These are phyloP conservation scores for Pseudogymnoascus sp. DNA, from an alignment of 2,329 filamentous ascomycete species.

Conservation along the genomic window DNA sequence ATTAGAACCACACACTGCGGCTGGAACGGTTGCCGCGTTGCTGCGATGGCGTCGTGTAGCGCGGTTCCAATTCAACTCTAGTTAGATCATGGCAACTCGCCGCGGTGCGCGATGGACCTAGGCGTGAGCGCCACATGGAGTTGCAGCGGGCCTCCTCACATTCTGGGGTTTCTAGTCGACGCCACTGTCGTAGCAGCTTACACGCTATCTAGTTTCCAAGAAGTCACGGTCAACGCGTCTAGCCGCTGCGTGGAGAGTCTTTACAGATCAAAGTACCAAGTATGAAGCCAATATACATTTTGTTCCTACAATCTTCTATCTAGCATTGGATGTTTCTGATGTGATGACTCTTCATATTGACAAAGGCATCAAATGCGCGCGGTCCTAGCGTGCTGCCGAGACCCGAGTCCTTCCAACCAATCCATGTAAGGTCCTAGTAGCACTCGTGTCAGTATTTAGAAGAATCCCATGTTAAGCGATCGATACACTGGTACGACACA, in stretches of 20 bases:
- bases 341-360: conserved; percentile 94
- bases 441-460: neutral
- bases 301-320: neutral
- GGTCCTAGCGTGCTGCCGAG: conserved; percentile 82
- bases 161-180: neutral
- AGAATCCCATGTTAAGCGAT: neutral
- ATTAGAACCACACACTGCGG: neutral
- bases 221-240: neutral
- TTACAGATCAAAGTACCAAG: neutral
- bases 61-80: neutral
- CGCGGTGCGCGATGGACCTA: neutral
- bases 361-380: conserved; percentile 91
- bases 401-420: conserved; percentile 94
- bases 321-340: conserved; percentile 69
- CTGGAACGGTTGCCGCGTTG: neutral
- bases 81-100: neutral
- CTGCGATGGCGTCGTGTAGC: neutral
- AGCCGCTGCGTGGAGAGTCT: neutral
- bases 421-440: conserved; percentile 73
- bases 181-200: neutral
- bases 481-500: neutral
- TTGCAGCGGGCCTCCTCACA: neutral
- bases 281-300: neutral
- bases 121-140: neutral
- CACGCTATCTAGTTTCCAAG: neutral